A percentile compares a stretch with the other conserved stretches of the same genome.
phyloP scores from a whole-genome alignment of 768 basidiomycete genomes.

The Russula ochroleuca region DNA sequence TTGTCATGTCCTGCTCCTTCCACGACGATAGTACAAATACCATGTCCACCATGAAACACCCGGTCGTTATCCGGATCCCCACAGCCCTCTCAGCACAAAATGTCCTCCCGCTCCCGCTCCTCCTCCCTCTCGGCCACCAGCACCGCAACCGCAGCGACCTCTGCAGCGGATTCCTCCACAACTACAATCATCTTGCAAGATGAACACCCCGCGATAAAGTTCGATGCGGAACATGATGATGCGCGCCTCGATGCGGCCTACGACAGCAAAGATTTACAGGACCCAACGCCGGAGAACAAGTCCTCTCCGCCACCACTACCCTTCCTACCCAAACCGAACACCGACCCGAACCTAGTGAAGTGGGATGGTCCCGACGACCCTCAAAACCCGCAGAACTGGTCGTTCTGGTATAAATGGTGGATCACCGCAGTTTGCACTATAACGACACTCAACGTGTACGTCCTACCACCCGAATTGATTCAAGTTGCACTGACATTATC shows the following conservation, averaged over 20 bases:
- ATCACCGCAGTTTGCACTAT: constrained; percentile 13
- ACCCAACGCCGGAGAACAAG: background rate
- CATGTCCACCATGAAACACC: background rate
- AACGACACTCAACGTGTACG: constrained; percentile 25
- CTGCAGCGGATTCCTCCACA: background rate
- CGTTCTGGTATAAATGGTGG: constrained; percentile 18
- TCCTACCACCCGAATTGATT: background rate
- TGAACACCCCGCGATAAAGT: background rate
- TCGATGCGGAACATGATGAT: background rate
- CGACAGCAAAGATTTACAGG: too few relatives aligned
- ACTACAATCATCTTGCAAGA: background rate
- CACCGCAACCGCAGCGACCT: too few relatives aligned
- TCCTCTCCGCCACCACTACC: background rate
- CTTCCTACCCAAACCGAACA: constrained; percentile 12
- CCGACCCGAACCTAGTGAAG: constrained; percentile 18
- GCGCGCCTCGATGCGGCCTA: background rate
- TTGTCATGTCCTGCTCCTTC: constrained; percentile 1
- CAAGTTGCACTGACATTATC: background rate
- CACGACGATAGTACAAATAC: background rate
- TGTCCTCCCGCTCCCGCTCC: background rate
- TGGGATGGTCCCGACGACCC: constrained; percentile 26
- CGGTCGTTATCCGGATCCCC: background rate
- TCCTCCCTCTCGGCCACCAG: background rate
- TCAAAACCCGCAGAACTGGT: constrained; percentile 28
- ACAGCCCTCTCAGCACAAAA: background rate